A percentile compares a stretch with the other conserved stretches of the same genome.
Evolutionary conservation across 2,329 filamentous ascomycete species (phyloP).

Genomic region (Penicillium brasilianum): DNA sequence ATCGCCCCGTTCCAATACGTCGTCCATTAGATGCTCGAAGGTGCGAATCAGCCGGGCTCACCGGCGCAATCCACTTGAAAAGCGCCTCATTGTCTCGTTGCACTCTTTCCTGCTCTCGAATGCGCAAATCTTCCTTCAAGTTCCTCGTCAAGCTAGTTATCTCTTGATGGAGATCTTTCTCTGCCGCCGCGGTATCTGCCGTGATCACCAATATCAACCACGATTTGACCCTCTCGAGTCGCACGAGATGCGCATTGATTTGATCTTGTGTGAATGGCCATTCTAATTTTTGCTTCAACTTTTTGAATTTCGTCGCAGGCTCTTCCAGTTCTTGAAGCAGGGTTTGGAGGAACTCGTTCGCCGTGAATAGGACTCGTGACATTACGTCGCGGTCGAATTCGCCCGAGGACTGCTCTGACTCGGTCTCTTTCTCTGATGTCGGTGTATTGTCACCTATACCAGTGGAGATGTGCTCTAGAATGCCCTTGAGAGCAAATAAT

Average conservation of each 20-base stretch:
- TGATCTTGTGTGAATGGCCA: constrained; percentile 29
- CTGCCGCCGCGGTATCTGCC: constrained; percentile 21
- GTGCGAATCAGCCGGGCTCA: constrained; percentile 25
- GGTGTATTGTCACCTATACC: constrained; percentile 6
- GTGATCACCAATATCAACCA: constrained; percentile 32
- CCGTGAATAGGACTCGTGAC: constrained; percentile 19
- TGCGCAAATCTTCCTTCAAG: constrained; percentile 23
- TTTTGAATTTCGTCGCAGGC: constrained; percentile 21
- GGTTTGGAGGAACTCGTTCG: constrained; percentile 22
- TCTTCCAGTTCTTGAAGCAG: constrained; percentile 21
- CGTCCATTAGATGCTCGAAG: constrained; percentile 21
- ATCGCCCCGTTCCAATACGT: constrained; percentile 19
- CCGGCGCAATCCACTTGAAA: constrained; percentile 27
- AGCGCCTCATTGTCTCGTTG: constrained; percentile 18
- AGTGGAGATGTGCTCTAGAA: constrained; percentile 23
- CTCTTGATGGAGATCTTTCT: constrained; percentile 24
- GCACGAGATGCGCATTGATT: constrained; percentile 19
- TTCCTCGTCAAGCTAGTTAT: constrained; percentile 18
- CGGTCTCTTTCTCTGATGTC: constrained; percentile 1
- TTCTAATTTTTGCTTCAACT: constrained; percentile 26
- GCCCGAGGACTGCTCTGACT: constrained; percentile 6
- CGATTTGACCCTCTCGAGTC: constrained; percentile 28
- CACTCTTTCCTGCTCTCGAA: constrained; percentile 22
- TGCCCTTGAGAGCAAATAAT: constrained; percentile 26
- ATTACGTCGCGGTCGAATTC: constrained; percentile 20